Base-by-base conservation (phyloP, 2,329 filamentous ascomycete genomes). In the Pestalotiopsis sp. region DNA sequence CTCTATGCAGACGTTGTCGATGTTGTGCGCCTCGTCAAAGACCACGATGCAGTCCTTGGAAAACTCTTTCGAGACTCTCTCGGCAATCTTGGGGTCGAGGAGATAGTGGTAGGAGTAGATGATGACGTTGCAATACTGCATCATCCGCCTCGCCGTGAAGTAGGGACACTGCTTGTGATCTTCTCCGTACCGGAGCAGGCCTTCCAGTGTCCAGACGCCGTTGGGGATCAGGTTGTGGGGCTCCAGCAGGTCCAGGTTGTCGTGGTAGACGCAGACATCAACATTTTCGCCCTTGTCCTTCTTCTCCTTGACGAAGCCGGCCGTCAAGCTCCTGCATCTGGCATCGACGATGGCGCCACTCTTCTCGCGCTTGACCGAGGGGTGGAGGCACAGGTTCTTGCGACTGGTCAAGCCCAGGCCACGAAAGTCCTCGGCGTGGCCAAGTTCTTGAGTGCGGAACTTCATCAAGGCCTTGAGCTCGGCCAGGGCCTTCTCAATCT, bases 91-190 rank as follows among this genome's bases (percentile, higher is more conserved):
- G 2, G 96, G 96, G 75, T 99, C 97, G 17, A 99, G 88, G 3
- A 99, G 88, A 76, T 99, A 99, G 80, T 99, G 96, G 77, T 99
- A 99, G 0, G 96, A 99, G 82, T 99, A 99, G 73, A 99, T 99
- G 76, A 99, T 98, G 76, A 99, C 94, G 78, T 99, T 98, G 86
- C 96, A 99, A 77, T 94, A 98, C 75, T 96, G 92, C 95, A 99
- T 98, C 96, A 99, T 99, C 71, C 96, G 90, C 68, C 96, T 88
- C 14, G 94, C 93, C 14, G 95, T 98, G 75, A 99, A 99, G 78
- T 99, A 99, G 0, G 96, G 96, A 74, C 96, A 99, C 78, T 98
- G 96, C 78, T 98, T 98, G 71, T 98, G 91, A 74, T 97, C 87
- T 80, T 99, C 95, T 65, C 97, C 95, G 75, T 99, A 98, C 71